These are phyloP conservation scores for Colletotrichum sp. DNA, from an alignment of 2,329 filamentous ascomycete species.

Conservation along the genomic window DNA sequence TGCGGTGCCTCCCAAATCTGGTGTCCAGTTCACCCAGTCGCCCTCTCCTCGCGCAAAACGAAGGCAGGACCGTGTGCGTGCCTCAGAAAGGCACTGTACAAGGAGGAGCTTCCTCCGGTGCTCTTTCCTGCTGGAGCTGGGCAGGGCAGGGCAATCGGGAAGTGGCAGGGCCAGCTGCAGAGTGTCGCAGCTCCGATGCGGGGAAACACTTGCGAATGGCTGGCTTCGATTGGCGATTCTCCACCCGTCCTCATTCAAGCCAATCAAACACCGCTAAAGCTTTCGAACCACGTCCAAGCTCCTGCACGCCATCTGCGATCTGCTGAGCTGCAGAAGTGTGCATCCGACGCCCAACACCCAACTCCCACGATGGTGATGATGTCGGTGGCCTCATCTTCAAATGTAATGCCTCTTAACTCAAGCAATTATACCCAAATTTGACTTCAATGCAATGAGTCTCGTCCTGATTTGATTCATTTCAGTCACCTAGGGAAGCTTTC, in stretches of 20 bases:
- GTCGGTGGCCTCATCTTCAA: background rate
- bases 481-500: fast-evolving
- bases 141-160: background rate
- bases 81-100: background rate
- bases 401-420: fast-evolving
- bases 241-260: background rate
- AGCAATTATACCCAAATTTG: fast-evolving
- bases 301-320: slow-evolving; percentile 20
- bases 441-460: fast-evolving
- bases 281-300: slow-evolving; percentile 6
- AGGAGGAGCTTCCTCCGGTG: background rate
- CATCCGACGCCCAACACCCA: background rate
- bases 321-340: background rate
- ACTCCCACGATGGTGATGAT: background rate
- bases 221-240: background rate
- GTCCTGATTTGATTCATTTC: fast-evolving
- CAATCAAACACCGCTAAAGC: background rate
- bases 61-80: background rate
- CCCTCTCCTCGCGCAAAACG: background rate
- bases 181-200: slow-evolving; percentile 8
- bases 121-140: background rate
- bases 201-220: slow-evolving; percentile 10
- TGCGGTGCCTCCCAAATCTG: background rate
- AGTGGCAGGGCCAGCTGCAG: background rate
- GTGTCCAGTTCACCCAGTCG: background rate